These are phyloP conservation scores for Lentithecium fluviatile DNA, from an alignment of 495 filamentous ascomycete genomes.

Conservation along the genomic window DNA sequence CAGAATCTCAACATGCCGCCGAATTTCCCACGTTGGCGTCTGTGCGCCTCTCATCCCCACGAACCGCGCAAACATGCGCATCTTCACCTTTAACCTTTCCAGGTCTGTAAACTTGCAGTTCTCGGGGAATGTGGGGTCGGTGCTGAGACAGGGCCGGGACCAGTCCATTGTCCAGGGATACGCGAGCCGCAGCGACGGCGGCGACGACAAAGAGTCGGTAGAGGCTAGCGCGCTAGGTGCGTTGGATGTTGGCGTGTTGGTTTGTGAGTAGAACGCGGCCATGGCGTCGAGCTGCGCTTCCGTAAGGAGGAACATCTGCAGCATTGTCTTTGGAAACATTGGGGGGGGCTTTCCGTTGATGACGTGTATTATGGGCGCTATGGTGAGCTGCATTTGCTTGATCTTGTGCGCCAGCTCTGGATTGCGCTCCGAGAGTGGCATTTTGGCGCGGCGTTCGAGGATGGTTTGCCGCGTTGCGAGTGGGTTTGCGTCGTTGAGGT, in stretches of 20 bases:
- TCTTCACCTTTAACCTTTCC: conserved; percentile 40
- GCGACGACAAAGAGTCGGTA: no score
- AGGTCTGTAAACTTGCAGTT: conserved; percentile 24
- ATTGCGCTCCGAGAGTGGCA: background rate
- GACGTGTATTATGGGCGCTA: conserved; percentile 59
- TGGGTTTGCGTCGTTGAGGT: no score
- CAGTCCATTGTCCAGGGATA: conserved; percentile 63
- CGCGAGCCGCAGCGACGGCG: conserved; percentile 45
- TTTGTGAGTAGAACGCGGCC: conserved; percentile 74
- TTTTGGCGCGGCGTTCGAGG: background rate
- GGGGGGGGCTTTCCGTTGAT: conserved; percentile 62
- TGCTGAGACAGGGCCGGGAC: conserved; percentile 37
- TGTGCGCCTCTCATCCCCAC: conserved; percentile 46
- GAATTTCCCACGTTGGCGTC: conserved; percentile 43
- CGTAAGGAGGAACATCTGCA: conserved; percentile 74
- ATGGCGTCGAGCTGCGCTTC: conserved; percentile 67
- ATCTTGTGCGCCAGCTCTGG: conserved; percentile 15
- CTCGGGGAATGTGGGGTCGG: conserved; percentile 1
- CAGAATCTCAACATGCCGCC: conserved; percentile 35
- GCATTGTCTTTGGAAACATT: conserved; percentile 62
- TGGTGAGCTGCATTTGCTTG: conserved; percentile 44
- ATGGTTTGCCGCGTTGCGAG: no score
- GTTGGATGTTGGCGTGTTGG: conserved; percentile 48
- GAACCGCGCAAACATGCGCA: conserved; percentile 46
- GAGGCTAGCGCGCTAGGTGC: no score